These are phyloP conservation scores for Citrus sinensis DNA, from an alignment of 345 rosid species.

Conservation along the genomic window DNA sequence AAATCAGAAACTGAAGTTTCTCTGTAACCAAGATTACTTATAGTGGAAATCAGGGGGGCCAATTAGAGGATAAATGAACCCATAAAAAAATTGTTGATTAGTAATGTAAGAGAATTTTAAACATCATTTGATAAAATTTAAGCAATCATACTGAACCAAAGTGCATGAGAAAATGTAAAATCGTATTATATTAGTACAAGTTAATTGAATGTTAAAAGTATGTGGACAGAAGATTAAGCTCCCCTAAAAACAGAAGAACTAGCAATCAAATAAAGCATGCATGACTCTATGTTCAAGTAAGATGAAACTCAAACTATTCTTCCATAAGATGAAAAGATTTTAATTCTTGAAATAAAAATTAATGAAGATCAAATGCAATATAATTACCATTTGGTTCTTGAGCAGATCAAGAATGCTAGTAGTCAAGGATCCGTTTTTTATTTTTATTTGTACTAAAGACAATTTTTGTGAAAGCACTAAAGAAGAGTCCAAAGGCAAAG, in stretches of 20 bases:
- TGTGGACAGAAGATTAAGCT: too few species aligned
- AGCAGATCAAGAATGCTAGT: neutral
- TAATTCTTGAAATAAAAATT: neutral
- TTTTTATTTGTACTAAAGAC: neutral
- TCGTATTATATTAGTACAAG: too few species aligned
- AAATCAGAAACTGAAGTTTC: neutral
- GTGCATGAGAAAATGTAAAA: too few species aligned
- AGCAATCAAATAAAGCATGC: too few species aligned
- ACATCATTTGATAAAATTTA: neutral
- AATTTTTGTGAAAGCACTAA: neutral
- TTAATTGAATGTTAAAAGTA: too few species aligned
- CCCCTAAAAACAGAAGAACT: too few species aligned
- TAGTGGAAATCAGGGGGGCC: neutral
- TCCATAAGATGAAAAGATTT: too few species aligned
- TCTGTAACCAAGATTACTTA: neutral
- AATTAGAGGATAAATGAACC: neutral
- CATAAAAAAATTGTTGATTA: neutral
- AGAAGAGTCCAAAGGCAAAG: neutral
- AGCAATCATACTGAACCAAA: neutral
- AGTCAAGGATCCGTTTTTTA: too few species aligned
- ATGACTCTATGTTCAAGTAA: too few species aligned
- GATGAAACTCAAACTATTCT: too few species aligned
- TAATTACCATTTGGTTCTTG: neutral
- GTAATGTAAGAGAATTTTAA: neutral
- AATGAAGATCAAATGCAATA: neutral